These are phyloP conservation scores for Cutaneotrichosporon cavernicola DNA, from an alignment of 1,284 basidiomycete species.

Conservation along the genomic window DNA sequence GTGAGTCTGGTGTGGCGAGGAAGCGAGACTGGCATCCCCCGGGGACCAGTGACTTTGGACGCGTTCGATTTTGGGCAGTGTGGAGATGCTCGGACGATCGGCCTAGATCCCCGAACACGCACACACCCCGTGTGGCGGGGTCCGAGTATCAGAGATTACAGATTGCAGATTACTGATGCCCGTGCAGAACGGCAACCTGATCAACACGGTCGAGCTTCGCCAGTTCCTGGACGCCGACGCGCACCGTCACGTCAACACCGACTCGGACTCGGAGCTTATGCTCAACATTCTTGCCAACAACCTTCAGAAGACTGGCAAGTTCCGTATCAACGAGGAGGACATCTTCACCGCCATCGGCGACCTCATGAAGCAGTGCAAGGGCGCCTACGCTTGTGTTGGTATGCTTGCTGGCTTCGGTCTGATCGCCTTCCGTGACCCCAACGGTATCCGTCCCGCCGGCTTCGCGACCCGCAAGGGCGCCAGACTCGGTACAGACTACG, in stretches of 20 bases:
- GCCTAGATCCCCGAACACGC: not conserved
- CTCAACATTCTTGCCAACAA: constrained; percentile 98
- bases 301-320: constrained; percentile 96
- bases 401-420: constrained; percentile 99
- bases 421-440: constrained; percentile 98
- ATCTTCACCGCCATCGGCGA: constrained; percentile 92
- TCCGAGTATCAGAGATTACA: not conserved
- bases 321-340: constrained; percentile 98
- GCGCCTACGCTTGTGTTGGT: constrained; percentile 94
- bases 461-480: constrained; percentile 63
- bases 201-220: constrained; percentile 83
- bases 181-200: constrained; percentile 91
- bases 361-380: constrained; percentile 83
- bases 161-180: constrained; percentile 1
- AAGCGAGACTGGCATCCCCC: too few relatives aligned
- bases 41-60: not conserved
- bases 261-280: constrained; percentile 94
- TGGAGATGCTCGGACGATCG: constrained; percentile 1
- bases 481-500: constrained; percentile 69
- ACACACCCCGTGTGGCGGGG: not conserved
- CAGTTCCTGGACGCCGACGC: constrained; percentile 94
- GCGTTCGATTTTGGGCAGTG: too few relatives aligned
- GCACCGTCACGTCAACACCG: constrained; percentile 98
- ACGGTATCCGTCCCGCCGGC: constrained; percentile 91
- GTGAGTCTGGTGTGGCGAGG: constrained; percentile 57